These are phyloP conservation scores for Arthroderma uncinatum DNA, from an alignment of 2,329 filamentous ascomycete species.

Conservation along the genomic window DNA sequence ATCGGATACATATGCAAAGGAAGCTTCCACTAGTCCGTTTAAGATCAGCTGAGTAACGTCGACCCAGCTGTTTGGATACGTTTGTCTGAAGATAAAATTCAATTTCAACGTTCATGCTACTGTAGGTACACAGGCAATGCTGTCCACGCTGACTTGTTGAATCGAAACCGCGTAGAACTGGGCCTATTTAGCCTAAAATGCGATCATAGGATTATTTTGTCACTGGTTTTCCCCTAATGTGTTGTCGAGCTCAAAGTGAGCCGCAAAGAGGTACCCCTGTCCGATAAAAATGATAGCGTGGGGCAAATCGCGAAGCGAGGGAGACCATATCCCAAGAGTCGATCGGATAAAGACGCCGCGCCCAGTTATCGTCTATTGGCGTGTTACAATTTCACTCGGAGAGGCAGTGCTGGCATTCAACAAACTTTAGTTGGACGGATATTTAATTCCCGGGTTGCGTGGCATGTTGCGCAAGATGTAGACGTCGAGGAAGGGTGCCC, in stretches of 20 bases:
- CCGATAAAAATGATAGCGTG: too few species aligned
- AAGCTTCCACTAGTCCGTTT: slow-evolving; percentile 11
- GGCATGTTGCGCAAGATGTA: not conserved
- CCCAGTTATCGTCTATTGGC: too few species aligned
- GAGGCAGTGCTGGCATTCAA: not conserved
- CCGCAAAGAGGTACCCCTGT: too few species aligned
- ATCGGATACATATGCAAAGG: slow-evolving; percentile 10
- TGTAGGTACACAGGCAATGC: not conserved
- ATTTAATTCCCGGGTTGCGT: not conserved
- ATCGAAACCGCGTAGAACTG: not conserved
- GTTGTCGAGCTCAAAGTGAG: not conserved
- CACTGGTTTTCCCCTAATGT: not conserved
- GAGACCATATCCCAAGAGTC: not conserved
- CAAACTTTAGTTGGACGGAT: not conserved
- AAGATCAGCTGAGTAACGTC: slow-evolving; percentile 30
- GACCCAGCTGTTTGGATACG: slow-evolving; percentile 26
- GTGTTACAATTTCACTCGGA: too few species aligned
- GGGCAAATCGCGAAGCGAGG: too few species aligned
- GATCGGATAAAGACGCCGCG: not conserved
- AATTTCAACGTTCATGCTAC: slow-evolving; percentile 30
- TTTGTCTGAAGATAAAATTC: slow-evolving; percentile 19
- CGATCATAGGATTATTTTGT: not conserved
- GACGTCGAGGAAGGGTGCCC: not conserved
- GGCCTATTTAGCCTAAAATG: not conserved
- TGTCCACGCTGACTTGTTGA: not conserved